A percentile compares a stretch with the other conserved stretches of the same genome.
Conservation (phyloP, 345 rosid species). For the Tarenaya hassleriana region DNA sequence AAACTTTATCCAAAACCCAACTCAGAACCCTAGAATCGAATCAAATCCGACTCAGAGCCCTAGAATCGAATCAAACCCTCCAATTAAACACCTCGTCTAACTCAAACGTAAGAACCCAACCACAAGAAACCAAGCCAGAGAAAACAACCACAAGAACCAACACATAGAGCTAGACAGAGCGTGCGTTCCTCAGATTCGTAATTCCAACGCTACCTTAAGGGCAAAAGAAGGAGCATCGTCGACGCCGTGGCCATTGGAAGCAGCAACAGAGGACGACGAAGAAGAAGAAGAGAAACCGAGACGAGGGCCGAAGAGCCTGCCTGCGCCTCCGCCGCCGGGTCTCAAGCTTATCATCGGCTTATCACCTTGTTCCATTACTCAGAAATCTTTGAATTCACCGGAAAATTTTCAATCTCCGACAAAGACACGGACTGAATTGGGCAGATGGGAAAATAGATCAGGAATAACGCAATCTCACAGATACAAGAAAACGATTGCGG, state of each 20-base stretch:
- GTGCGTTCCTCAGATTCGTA: neutral
- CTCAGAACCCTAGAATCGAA: neutral
- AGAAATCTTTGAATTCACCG: neutral
- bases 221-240: conserved; percentile 20
- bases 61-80: neutral
- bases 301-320: conserved; percentile 22
- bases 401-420: no score
- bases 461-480: no score
- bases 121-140: neutral
- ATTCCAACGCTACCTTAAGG: conserved; percentile 20
- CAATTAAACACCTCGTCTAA: neutral
- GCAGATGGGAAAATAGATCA: no score
- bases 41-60: neutral
- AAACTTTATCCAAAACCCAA: conserved; percentile 7
- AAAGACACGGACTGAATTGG: no score
- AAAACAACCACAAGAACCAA: neutral
- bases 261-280: conserved; percentile 5
- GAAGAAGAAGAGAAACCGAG: conserved; percentile 15
- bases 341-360: conserved; percentile 26
- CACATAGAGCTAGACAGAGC: neutral
- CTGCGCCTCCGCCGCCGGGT: conserved; percentile 33
- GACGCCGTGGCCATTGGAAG: conserved; percentile 7
- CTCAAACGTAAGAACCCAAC: neutral
- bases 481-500: no score
- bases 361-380: conserved; percentile 28